A percentile compares a stretch with the other conserved stretches of the same genome.
These are phyloP conservation scores for Lactifluus pinguis DNA, from an alignment of 768 basidiomycete genomes.

Conservation along the genomic window DNA sequence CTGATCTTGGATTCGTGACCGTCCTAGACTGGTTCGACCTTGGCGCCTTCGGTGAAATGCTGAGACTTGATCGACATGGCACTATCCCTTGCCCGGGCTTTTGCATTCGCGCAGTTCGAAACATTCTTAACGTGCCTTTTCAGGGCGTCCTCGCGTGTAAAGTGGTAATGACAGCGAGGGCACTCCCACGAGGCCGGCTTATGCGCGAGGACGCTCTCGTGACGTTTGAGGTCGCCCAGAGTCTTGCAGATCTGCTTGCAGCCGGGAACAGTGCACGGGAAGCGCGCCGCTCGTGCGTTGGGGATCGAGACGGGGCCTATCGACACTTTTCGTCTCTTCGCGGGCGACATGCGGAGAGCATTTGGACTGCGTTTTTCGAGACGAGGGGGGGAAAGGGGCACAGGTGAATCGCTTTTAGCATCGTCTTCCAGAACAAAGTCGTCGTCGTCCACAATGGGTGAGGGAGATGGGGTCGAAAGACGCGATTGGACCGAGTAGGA, in stretches of 20 bases:
- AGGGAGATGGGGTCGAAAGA: background rate
- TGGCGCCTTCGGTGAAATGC: background rate
- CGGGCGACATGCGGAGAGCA: background rate
- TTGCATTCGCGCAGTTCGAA: conserved; percentile 1
- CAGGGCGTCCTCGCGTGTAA: conserved; percentile 19
- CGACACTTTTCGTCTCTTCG: background rate
- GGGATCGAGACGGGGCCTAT: background rate
- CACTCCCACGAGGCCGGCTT: conserved; percentile 10
- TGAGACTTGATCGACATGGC: background rate
- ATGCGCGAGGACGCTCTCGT: conserved; percentile 14
- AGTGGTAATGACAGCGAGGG: conserved; percentile 8
- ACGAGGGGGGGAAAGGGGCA: background rate
- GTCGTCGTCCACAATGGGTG: background rate
- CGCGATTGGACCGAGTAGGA: background rate
- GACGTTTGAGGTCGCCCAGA: conserved; percentile 16
- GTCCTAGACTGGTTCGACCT: background rate
- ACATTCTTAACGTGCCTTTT: conserved; percentile 18
- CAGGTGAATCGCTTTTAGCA: background rate
- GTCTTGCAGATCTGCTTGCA: conserved; percentile 19
- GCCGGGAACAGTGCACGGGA: conserved; percentile 15
- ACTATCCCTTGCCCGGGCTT: background rate
- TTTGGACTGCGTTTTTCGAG: background rate
- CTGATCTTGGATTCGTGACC: background rate
- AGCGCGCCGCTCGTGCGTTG: background rate
- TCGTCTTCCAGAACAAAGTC: background rate